phyloP scores from a whole-genome alignment of 2,329 filamentous ascomycete species.

The Cadophora malorum region DNA sequence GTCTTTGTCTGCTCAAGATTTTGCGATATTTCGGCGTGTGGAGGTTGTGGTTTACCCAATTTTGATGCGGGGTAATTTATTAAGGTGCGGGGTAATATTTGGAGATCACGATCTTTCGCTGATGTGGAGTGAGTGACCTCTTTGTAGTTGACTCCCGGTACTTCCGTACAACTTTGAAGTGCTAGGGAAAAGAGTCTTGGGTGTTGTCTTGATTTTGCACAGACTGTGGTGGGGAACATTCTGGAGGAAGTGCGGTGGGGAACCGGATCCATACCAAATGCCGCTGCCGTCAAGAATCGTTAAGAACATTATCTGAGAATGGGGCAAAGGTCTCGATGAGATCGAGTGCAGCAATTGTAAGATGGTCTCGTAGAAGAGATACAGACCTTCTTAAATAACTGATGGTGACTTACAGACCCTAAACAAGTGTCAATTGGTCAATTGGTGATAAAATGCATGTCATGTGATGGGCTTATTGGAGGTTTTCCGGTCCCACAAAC shows the following conservation, averaged over 20 bases:
- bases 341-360: too few relatives aligned
- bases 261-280: too few relatives aligned
- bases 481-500: conserved; percentile 2
- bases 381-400: too few relatives aligned
- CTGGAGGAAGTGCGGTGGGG: too few relatives aligned
- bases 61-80: not conserved
- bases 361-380: too few relatives aligned
- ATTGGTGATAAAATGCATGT: not conserved
- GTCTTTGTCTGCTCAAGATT: not conserved
- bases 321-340: too few relatives aligned
- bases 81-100: not conserved
- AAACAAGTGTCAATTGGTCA: too few relatives aligned
- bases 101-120: not conserved
- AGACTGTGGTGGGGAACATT: too few relatives aligned
- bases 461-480: not conserved
- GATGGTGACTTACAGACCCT: too few relatives aligned
- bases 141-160: not conserved
- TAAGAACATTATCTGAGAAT: too few relatives aligned
- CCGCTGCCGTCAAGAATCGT: too few relatives aligned
- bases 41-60: not conserved
- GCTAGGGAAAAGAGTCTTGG: not conserved
- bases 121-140: not conserved
- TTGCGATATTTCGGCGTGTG: not conserved
- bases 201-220: too few relatives aligned
- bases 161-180: not conserved